Evolutionary conservation across 2,329 filamentous ascomycete genomes (phyloP), one percentile per base, ranked within the genome.

Genomic region (Trichoderma sp.): DNA sequence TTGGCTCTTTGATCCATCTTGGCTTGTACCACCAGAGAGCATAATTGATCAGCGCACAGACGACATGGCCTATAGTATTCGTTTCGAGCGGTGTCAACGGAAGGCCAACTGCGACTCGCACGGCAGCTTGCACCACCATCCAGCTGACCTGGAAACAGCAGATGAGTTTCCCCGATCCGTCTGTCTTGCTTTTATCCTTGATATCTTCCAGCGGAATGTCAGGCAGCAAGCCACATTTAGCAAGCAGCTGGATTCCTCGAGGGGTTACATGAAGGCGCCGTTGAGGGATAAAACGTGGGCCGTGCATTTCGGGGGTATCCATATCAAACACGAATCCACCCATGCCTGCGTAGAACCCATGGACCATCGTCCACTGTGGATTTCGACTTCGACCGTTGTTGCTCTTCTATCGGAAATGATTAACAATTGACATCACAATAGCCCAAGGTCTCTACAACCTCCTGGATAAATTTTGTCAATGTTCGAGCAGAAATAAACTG

Each of bases 21-120:
- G 83, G 82, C 74, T 85, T 85, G 16, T 80, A 65, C 64, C 80
- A 77, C 84, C 83, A 85, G 5, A 84, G 74, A 3, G 78, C 53
- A 50, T 83, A 84, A 45, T 84, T 82, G 9, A 78, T 63, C 27
- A 83, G 78, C 4, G 83, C 81, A 72, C 83, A 85, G 8, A 81
- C 64, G 5, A 84, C 81, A 76, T 85, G 83, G 0, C 79, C 80
- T 35, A 83, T 75, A 2, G 82, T 83, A 75, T 83, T 80, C 1
- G 84, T 74, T 69, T 85, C 83, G 12, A 85, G 79, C 7, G 84
- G 79, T 0, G 82, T 83, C 12, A 86, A 75, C 0, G 85, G 83
- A 0, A 85, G 76, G 6, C 77, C 76, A 18, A 81, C 76, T 1
- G 79, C 78, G 16, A 80, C 75, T 1, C 85, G 81, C 2, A 80